Conservation (phyloP, 345 rosid species). For the Salix arbutifolia region DNA sequence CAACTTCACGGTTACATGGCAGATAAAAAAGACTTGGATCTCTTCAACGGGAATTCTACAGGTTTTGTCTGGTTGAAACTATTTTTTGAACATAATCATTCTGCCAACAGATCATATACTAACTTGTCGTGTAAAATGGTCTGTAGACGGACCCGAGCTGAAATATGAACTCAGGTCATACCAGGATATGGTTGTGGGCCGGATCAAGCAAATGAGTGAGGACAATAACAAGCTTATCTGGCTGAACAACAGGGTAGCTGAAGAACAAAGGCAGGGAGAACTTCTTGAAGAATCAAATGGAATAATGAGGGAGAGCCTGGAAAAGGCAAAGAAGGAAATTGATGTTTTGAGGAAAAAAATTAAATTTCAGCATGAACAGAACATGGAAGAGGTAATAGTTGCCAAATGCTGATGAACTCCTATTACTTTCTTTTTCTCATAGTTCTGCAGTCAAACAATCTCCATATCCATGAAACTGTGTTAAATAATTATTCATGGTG, state of each 20-base stretch:
- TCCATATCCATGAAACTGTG: background rate
- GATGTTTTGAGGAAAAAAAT: constrained; percentile 55
- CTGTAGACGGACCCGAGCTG: constrained; percentile 51
- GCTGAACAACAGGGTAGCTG: constrained; percentile 41
- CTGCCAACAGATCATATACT: background rate
- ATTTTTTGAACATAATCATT: background rate
- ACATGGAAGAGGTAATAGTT: constrained; percentile 64
- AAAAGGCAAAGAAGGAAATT: constrained; percentile 47
- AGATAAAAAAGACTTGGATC: constrained; percentile 52
- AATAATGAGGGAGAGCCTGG: constrained; percentile 49
- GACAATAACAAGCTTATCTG: constrained; percentile 61
- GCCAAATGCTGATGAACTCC: background rate
- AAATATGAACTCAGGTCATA: constrained; percentile 67
- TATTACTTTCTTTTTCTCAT: background rate
- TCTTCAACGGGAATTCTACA: constrained; percentile 54
- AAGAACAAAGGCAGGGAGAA: constrained; percentile 34
- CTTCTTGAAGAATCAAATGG: constrained; percentile 51
- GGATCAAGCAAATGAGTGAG: constrained; percentile 53
- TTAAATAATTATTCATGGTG: background rate
- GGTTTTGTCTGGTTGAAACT: constrained; percentile 29
- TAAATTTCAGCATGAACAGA: constrained; percentile 53
- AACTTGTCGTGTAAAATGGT: background rate
- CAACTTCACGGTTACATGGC: constrained; percentile 81
- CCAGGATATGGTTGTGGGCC: constrained; percentile 62
- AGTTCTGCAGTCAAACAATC: background rate